These are phyloP conservation scores for Globisporangium heterothallicum DNA, from an alignment of 352 stramenopile genomes.

Conservation along the genomic window DNA sequence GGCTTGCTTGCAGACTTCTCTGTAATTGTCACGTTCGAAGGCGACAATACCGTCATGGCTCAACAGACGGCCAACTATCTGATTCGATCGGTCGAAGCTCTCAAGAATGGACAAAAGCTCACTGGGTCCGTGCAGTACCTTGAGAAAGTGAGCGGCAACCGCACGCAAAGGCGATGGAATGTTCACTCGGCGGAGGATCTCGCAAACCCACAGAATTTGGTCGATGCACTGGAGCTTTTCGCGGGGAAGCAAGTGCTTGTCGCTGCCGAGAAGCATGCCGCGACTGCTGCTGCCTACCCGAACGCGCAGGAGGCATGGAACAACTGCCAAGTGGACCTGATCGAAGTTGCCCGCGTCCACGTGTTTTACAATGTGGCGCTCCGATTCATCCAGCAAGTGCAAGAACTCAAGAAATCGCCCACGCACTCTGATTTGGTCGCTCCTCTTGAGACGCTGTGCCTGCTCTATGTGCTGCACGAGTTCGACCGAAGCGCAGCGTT, in stretches of 20 bases:
- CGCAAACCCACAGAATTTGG: constrained; percentile 23
- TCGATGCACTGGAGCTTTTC: constrained; percentile 47
- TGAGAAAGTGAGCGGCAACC: constrained; percentile 22
- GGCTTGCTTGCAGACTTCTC: constrained; percentile 91
- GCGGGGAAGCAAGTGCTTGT: constrained; percentile 41
- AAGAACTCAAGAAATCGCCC: constrained; percentile 29
- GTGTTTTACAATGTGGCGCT: constrained; percentile 71
- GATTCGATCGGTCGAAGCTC: constrained; percentile 49
- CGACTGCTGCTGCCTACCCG: constrained; percentile 11
- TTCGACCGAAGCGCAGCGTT: constrained; percentile 52
- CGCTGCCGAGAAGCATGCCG: constrained; percentile 32
- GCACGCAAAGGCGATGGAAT: constrained; percentile 28
- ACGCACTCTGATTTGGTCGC: constrained; percentile 29
- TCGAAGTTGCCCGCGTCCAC: constrained; percentile 65
- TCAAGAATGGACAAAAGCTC: constrained; percentile 42
- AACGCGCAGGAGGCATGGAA: constrained; percentile 46
- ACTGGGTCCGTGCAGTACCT: constrained; percentile 62
- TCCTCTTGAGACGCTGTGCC: constrained; percentile 54
- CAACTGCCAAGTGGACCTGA: constrained; percentile 69
- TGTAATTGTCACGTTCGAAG: constrained; percentile 95
- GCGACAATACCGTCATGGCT: constrained; percentile 96
- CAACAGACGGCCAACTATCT: constrained; percentile 88
- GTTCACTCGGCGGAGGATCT: constrained; percentile 25
- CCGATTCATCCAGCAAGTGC: constrained; percentile 49
- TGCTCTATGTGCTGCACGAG: constrained; percentile 74